Percentiles rank a stretch among this genome's conserved stretches.
phyloP scores from a whole-genome alignment of 2,329 filamentous ascomycete genomes.

The Aquanectria penicillioides region DNA sequence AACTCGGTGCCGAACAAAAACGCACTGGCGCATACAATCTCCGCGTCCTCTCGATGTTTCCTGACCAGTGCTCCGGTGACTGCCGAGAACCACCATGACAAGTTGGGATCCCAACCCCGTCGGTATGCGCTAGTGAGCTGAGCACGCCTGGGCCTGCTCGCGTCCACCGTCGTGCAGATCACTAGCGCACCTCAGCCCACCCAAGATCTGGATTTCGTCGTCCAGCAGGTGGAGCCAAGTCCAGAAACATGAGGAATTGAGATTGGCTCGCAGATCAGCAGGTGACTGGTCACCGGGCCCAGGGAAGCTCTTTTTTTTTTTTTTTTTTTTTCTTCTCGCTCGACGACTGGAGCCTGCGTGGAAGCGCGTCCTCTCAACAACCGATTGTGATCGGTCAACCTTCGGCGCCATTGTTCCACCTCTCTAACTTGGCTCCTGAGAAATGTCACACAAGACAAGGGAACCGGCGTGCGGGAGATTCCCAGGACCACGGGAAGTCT shows the following conservation, averaged over 20 bases:
- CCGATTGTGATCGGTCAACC: constrained; percentile 10
- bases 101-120: constrained; percentile 15
- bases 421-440: constrained; percentile 5
- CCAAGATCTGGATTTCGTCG: constrained; percentile 39
- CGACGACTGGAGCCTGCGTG: constrained; percentile 4
- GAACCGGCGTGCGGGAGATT: constrained; percentile 41
- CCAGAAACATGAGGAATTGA: constrained; percentile 37
- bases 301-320: constrained; percentile 15
- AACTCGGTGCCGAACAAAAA: constrained; percentile 22
- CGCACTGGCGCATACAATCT: constrained; percentile 15
- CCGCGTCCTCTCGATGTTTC: constrained; percentile 16
- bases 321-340: too few relatives aligned
- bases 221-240: constrained; percentile 32
- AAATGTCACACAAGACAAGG: constrained; percentile 26
- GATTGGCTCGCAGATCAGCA: constrained; percentile 42
- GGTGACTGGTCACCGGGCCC: constrained; percentile 38
- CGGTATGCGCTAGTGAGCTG: constrained; percentile 39
- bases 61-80: constrained; percentile 18
- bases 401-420: constrained; percentile 22
- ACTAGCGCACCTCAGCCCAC: constrained; percentile 41
- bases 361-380: background rate
- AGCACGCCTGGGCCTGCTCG: constrained; percentile 34
- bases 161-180: constrained; percentile 43
- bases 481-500: constrained; percentile 39
- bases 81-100: constrained; percentile 20